Percentiles rank a stretch among this genome's conserved stretches.
These are phyloP conservation scores for Alternaria brassicicola DNA, from an alignment of 2,329 filamentous ascomycete genomes.

Conservation along the genomic window DNA sequence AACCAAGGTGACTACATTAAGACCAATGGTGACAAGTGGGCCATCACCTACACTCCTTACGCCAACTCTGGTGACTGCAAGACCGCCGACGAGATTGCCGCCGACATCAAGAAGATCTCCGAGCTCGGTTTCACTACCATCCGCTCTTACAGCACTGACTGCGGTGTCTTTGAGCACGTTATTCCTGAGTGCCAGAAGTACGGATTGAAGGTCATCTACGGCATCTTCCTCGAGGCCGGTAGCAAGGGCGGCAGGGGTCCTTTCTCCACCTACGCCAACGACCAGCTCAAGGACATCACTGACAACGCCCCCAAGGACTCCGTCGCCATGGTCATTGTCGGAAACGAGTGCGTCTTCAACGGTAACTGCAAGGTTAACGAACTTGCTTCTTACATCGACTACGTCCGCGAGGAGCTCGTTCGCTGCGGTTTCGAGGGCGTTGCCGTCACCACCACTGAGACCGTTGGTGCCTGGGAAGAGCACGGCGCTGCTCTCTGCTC, in stretches of 20 bases:
- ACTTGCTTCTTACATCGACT: slow-evolving; percentile 73
- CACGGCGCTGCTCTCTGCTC: slow-evolving; percentile 69
- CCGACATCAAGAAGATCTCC: slow-evolving; percentile 53
- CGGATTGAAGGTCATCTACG: slow-evolving; percentile 81
- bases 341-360: slow-evolving; percentile 89
- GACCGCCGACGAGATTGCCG: slow-evolving; percentile 45
- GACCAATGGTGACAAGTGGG: slow-evolving; percentile 55
- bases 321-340: slow-evolving; percentile 81
- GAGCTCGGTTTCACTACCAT: slow-evolving; percentile 64
- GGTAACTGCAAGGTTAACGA: slow-evolving; percentile 66
- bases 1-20: slow-evolving; percentile 36
- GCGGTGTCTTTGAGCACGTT: slow-evolving; percentile 77
- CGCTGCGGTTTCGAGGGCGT: slow-evolving; percentile 72
- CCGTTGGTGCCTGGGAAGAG: slow-evolving; percentile 75
- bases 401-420: slow-evolving; percentile 68
- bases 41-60: slow-evolving; percentile 59
- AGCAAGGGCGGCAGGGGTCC: slow-evolving; percentile 53
- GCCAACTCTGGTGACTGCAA: slow-evolving; percentile 53
- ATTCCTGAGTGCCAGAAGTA: slow-evolving; percentile 69
- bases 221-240: slow-evolving; percentile 78
- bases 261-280: slow-evolving; percentile 62
- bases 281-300: slow-evolving; percentile 76
- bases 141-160: slow-evolving; percentile 93
- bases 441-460: slow-evolving; percentile 79
- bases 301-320: slow-evolving; percentile 71